Evolutionary conservation across 106 monocot species (phyloP), one percentile per base, ranked within the genome.

Genomic region (Dendrobium nobile): DNA sequence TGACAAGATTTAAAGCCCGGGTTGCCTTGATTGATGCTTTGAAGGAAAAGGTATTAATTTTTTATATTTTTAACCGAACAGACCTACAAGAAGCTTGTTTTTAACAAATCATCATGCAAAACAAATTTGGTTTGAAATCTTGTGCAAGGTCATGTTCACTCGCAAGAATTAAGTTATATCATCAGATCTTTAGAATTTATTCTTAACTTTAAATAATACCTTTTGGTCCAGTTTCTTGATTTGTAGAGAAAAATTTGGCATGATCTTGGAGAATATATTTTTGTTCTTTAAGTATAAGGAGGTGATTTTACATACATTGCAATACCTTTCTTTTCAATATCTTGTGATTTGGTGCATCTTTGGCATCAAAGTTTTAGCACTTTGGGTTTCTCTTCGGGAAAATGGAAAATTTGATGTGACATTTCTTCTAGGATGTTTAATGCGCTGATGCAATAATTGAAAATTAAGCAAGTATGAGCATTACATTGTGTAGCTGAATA

Each of bases 1-100:
- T 95, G 93, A 89, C 84, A 73, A 91, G 99, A 10, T 99, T 95
- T 79, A 68, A 73, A 84, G 95, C 99, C 78, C 95, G 95, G 24
- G 77, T 78, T 37, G 90, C 86, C 75, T 81, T 99, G 72, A 78
- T 84, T 64, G 88, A 88, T 68, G 95, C 91, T 42, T 83, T 99
- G 78, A 72, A 90, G 54, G 80, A 77, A 24, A 93, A 95, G 99
- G 99, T 99, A 91, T 68, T 47, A 31, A 10, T 80, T 73, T 18
- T 79, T 15, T 74, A 18, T 16, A 74, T 18, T 74, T 17, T 13
- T n/a, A 28, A 44, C 74, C 43, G 44, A 44, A 20, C 18, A 19
- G n/a, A 11, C 5, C 9, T 43, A 43, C 11, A 74, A 74, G 26
- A 72, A 74, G 11, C 74, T 42, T 42, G 74, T 19, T 70, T 44